These are phyloP conservation scores for Plectosphaerella plurivora DNA, from an alignment of 2,329 filamentous ascomycete genomes.

Conservation along the genomic window DNA sequence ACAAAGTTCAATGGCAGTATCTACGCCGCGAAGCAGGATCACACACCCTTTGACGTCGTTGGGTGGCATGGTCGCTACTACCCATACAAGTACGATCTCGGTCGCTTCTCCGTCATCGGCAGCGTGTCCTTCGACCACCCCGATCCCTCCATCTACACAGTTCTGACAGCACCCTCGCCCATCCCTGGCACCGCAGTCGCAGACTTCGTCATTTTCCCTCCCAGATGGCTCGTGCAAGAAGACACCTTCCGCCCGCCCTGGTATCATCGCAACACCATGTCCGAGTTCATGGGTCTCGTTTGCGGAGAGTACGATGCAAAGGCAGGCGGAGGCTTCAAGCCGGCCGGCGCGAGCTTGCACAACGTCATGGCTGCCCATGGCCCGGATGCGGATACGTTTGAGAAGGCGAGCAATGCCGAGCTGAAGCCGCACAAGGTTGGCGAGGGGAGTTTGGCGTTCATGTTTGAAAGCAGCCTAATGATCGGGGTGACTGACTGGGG, in stretches of 20 bases:
- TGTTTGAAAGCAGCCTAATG: conserved; percentile 48
- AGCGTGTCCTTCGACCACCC: conserved; percentile 61
- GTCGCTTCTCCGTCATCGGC: conserved; percentile 59
- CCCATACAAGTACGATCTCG: conserved; percentile 65
- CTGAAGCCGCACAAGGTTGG: conserved; percentile 38
- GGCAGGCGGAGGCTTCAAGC: conserved; percentile 37
- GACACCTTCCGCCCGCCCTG: conserved; percentile 55
- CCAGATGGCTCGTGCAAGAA: conserved; percentile 54
- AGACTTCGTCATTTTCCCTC: conserved; percentile 57
- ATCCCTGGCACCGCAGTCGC: conserved; percentile 48
- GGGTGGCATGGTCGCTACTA: conserved; percentile 67
- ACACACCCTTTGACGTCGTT: conserved; percentile 63
- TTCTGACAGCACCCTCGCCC: conserved; percentile 46
- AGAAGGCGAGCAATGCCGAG: conserved; percentile 39
- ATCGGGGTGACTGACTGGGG: conserved; percentile 53
- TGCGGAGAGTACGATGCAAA: conserved; percentile 41
- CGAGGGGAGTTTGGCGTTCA: conserved; percentile 43
- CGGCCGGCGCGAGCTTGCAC: conserved; percentile 41
- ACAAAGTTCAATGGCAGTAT: conserved; percentile 55
- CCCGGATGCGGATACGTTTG: conserved; percentile 40
- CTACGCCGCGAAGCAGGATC: conserved; percentile 52
- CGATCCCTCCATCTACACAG: conserved; percentile 61
- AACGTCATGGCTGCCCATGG: conserved; percentile 55
- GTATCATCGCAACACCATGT: conserved; percentile 50
- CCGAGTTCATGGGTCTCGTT: conserved; percentile 44